Base-by-base conservation (phyloP, 371 early-diverging fungal genomes). In the Mucor piriformis region DNA sequence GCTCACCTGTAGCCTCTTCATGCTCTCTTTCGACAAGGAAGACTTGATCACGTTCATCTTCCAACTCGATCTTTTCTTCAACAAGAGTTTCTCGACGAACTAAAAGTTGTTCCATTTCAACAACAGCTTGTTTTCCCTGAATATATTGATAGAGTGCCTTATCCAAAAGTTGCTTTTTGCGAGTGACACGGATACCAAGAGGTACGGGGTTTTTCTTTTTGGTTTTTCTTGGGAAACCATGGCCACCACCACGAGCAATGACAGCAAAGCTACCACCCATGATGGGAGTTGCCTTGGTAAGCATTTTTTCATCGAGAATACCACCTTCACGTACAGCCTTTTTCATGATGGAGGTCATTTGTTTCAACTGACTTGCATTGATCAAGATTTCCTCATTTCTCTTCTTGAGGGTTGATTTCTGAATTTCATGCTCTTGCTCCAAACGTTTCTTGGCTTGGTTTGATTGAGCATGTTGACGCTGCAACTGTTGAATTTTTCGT, bases 401-500 rank as follows among this genome's bases (percentile, higher is more conserved):
- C 50, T 77, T 79, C 57, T 84, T 77, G 13, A 82, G 76, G 24
- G 73, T 66, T 24, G 73, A 50, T 48, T 81, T 84, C 74, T 90
- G 91, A 16, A 82, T 55, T 59, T 91, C 87, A 51, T 84, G 78
- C 81, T 86, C 84, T 10, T 77, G 68, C 62, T 93, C 92, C 11
- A 90, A 63, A 51, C 84, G 81, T 57, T 85, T 84, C 27, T 86
- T 86, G 15, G 80, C 82, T 37, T 89, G 85, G 13, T 78, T 76
- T 7, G 90, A 89, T 51, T 79, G 76, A n/a, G 83, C 83, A 69
- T 92, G 89, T 46, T 86, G 82, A 13, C 89, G 81, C n/a, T 87
- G 83, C 16, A 94, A 65, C 37, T 83, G 82, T 32, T 91, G 88
- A 57, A 94, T 87, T 63, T 91, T 89, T 24, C 87, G 74, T 46